Evolutionary conservation across 2,329 filamentous ascomycete genomes (phyloP).

Genomic region (Penicillium aurantiogriseum): DNA sequence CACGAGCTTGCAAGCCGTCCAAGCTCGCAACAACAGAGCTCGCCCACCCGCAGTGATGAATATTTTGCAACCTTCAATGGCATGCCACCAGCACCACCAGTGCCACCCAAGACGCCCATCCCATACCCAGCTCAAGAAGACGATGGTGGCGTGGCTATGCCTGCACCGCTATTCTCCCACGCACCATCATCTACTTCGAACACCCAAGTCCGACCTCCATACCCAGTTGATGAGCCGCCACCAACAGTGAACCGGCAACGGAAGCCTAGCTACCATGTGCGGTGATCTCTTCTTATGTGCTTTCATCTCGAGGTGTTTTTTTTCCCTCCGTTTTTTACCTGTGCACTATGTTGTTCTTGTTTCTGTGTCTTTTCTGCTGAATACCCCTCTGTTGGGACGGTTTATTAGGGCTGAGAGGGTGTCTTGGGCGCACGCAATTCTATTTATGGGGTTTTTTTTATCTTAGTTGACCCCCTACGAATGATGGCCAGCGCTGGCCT

Average conservation of each 20-base stretch:
- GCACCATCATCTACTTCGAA: conserved; percentile 12
- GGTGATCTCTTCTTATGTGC: conserved; percentile 34
- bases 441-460: neutral
- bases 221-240: conserved; percentile 77
- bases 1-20: conserved; percentile 35
- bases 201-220: conserved; percentile 58
- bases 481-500: neutral
- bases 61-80: conserved; percentile 23
- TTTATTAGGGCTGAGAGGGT: neutral
- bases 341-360: neutral
- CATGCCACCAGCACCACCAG: conserved; percentile 66
- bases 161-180: conserved; percentile 36
- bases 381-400: conserved; percentile 9
- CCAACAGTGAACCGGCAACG: conserved; percentile 80
- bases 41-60: conserved; percentile 40
- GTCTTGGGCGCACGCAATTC: neutral
- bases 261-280: conserved; percentile 71
- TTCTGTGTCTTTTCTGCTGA: conserved; percentile 5
- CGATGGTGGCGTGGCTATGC: conserved; percentile 34
- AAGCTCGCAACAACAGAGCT: conserved; percentile 28
- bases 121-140: conserved; percentile 47
- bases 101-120: conserved; percentile 76
- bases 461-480: neutral
- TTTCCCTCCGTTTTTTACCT: neutral
- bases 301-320: neutral